phyloP scores from a whole-genome alignment of 306 rosid species.

The Begonia loranthoides region DNA sequence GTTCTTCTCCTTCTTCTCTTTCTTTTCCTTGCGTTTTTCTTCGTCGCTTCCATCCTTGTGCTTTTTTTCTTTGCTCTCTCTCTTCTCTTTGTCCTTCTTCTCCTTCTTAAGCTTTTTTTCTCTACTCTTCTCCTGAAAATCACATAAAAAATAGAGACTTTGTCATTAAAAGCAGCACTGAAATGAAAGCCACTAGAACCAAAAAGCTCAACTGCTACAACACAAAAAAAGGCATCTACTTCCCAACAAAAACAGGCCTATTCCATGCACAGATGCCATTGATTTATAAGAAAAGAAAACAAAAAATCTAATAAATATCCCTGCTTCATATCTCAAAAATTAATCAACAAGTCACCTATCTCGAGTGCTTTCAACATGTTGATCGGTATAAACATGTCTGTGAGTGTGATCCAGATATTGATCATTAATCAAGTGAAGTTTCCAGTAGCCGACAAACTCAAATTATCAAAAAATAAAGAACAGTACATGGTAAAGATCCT shows the following conservation, averaged over 20 bases:
- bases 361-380: not conserved
- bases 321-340: not conserved
- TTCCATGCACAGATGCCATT: not conserved
- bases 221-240: not conserved
- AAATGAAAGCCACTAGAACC: not conserved
- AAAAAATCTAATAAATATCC: not conserved
- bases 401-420: too few relatives aligned
- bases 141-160: not conserved
- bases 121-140: conserved; percentile 53
- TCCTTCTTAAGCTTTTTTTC: conserved; percentile 63
- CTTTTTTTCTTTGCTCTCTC: conserved; percentile 46
- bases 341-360: too few relatives aligned
- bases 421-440: too few relatives aligned
- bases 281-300: not conserved
- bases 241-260: not conserved
- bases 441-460: too few relatives aligned
- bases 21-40: conserved; percentile 49
- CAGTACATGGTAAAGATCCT: too few relatives aligned
- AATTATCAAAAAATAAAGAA: too few relatives aligned
- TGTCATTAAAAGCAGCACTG: not conserved
- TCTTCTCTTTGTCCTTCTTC: conserved; percentile 55
- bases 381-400: too few relatives aligned
- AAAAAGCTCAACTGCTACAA: not conserved
- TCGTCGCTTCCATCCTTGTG: conserved; percentile 52
- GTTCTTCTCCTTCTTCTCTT: conserved; percentile 61